Evolutionary conservation across 257 asterid species (phyloP).

Genomic region (Solanum sitiens): DNA sequence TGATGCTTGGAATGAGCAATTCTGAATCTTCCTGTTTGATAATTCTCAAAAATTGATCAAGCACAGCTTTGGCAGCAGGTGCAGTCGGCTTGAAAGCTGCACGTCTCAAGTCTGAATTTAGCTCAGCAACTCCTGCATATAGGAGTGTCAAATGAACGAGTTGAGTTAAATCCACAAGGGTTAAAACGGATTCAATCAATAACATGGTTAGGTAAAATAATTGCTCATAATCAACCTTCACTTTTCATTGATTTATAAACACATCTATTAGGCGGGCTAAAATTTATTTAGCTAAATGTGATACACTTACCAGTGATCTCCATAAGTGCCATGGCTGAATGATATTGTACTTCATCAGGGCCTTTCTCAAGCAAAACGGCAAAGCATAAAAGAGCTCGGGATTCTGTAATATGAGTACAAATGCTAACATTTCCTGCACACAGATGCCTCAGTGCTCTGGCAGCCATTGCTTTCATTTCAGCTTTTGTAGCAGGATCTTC

Average conservation of each 20-base stretch:
- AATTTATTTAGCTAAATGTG: not conserved
- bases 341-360: conserved; percentile 8
- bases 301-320: conserved; percentile 4
- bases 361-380: conserved; percentile 11
- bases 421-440: conserved; percentile 4
- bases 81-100: conserved; percentile 9
- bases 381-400: conserved; percentile 12
- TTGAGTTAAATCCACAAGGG: not conserved
- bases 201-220: not conserved
- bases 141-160: not conserved
- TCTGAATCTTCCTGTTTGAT: conserved; percentile 4
- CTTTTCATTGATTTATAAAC: not conserved
- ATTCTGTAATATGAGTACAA: conserved; percentile 3
- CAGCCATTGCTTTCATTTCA: conserved; percentile 15
- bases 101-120: conserved; percentile 8
- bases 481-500: conserved; percentile 10
- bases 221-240: not conserved
- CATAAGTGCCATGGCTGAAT: conserved; percentile 10
- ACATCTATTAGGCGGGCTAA: no score
- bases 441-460: conserved; percentile 9
- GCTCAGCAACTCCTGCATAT: conserved; percentile 7
- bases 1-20: conserved; percentile 1
- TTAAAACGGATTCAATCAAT: not conserved
- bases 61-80: conserved; percentile 13
- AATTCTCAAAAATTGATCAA: conserved; percentile 9